Evolutionary conservation across 306 rosid genomes (phyloP).

Genomic region (Prunus mume): DNA sequence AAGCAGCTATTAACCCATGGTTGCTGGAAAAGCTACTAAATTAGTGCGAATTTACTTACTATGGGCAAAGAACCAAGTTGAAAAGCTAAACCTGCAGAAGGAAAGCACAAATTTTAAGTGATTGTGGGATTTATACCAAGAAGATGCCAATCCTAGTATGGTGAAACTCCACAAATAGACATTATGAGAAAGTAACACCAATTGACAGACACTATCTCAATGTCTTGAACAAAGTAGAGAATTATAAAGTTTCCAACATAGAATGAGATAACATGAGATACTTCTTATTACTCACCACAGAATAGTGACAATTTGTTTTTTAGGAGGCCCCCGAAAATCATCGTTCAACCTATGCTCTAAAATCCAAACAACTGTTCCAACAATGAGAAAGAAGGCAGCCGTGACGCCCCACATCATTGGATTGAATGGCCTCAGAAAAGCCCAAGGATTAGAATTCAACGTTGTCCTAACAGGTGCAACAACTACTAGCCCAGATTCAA

Average conservation of each 20-base stretch:
- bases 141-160: neutral
- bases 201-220: neutral
- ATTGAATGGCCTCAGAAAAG: slow-evolving; percentile 82
- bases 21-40: neutral
- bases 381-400: slow-evolving; percentile 61
- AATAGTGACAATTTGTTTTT: slow-evolving; percentile 60
- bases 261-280: neutral
- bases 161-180: neutral
- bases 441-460: slow-evolving; percentile 65
- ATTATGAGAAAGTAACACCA: slow-evolving; percentile 2
- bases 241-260: neutral
- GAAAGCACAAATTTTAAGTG: neutral
- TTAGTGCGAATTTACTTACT: slow-evolving; percentile 49
- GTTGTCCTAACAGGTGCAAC: slow-evolving; percentile 59
- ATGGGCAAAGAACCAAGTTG: slow-evolving; percentile 76
- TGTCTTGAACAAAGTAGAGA: neutral
- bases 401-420: slow-evolving; percentile 71
- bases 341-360: slow-evolving; percentile 91
- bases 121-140: neutral
- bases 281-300: slow-evolving; percentile 55
- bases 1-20: slow-evolving; percentile 16
- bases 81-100: slow-evolving; percentile 56
- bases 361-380: slow-evolving; percentile 89
- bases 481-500: slow-evolving; percentile 91
- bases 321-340: slow-evolving; percentile 94